Base-by-base conservation (phyloP, 1,284 basidiomycete genomes). In the Singerocomus inundabilis region DNA sequence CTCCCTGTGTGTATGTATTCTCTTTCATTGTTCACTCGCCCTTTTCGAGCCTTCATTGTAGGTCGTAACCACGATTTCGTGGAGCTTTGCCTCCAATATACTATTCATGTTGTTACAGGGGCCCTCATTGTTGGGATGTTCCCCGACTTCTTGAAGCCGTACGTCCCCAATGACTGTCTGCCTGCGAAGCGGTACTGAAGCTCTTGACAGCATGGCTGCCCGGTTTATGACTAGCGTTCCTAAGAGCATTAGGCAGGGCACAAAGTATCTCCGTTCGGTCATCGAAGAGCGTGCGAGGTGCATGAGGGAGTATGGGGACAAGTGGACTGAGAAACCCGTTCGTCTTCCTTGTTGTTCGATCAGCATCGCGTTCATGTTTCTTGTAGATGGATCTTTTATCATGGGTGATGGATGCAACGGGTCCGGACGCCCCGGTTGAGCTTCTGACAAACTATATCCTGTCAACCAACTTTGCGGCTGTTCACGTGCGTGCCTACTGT, bases 61-160 rank as follows among this genome's bases (percentile, higher is more conserved):
- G 77, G 76, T 55, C 63, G 73, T 18, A 52, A 75, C 41, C 57
- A 55, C 5, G 72, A 71, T 10, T 76, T 66, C 52, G 51, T 61
- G 18, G 53, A 62, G 12, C 56, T 76, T n/a, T n/a, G n/a, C n/a
- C n/a, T n/a, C n/a, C 10, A 71, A 63, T 45, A 64, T 71, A 7
- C 39, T 60, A 2, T 72, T 68, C 46, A 70, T 36, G 63, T 74
- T 12, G 44, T 70, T 9, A 66, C 64, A 40, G 63, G 54, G 25
- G 62, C 62, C 0, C 8, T 38, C 6, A 55, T 65, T 7, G 61
- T 79, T 33, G 57, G 58, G 10, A 24, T 70, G 4, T 71, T 73
- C 47, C 77, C 77, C 0, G 52, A 57, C 1, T 63, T 74, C 41
- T 49, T 77, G 35, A 67, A 65, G 51, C 68, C 70, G 76, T 72